Evolutionary conservation across 208 protist genomes (phyloP), one percentile per base, ranked within the genome.

Genomic region (Trypanosoma congolense): DNA sequence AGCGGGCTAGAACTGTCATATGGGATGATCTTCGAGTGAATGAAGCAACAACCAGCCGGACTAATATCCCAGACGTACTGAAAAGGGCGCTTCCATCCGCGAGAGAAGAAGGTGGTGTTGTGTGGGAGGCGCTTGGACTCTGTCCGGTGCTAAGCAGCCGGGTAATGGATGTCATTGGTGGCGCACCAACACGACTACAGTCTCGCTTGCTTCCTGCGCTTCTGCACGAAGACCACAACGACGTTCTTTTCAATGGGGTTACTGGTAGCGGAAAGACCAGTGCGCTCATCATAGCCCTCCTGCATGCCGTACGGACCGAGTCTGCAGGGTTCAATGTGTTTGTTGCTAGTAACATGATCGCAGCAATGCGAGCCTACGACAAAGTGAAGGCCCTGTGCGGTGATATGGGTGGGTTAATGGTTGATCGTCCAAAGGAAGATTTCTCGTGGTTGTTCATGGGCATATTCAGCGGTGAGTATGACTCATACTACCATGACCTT

Each of bases 161-260:
- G 16, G 80, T 80, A 3, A n/a, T 55, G 19, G 44, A 59, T 28
- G 59, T 75, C 40, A 82, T 71, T 47, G 80, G 82, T 14, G 41
- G 75, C 2, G 38, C 48, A 0, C 78, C 86, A 1, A 77, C 86
- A 24, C 76, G 80, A 21, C 47, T 93, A 50, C 86, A 93, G 70
- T 56, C 70, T 6, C 78, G 86, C 21, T 56, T 93, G 5, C 35
- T 93, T 35, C 77, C 80, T 2, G 80, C 80, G 0, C 69, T 93
- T 28, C 46, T 93, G 3, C 48, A 90, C 56, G 86, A 90, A 38
- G 86, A 90, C 55, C 82, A 93, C 70, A 88, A 88, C 65, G 86
- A 93, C 30, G 75, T 93, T 9, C 29, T 93, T 1, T 81, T 93
- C 53, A 86, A 86, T 65, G 82, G 80, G 4, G 80, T 84, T 16